A percentile compares a stretch with the other conserved stretches of the same genome.
These are phyloP conservation scores for Amaranthus palmeri DNA, from an alignment of 148 eudicot species.

Conservation along the genomic window DNA sequence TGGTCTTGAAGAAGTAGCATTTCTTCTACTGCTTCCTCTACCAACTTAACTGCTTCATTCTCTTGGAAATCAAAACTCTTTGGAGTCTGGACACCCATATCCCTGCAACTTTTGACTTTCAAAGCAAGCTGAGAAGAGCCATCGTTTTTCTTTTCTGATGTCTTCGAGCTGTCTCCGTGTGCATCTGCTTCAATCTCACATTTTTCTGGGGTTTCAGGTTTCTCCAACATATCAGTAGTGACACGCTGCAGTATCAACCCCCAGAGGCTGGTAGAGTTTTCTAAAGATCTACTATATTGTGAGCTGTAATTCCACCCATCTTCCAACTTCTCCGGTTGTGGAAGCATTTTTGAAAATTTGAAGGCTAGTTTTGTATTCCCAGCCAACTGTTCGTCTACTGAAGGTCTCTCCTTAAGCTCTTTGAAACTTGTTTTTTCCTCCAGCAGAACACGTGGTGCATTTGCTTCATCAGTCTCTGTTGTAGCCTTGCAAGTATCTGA, in stretches of 20 bases:
- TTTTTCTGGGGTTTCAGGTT: slow-evolving; percentile 24
- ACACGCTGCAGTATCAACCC: slow-evolving; percentile 68
- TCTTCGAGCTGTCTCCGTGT: slow-evolving; percentile 12
- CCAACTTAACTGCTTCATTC: slow-evolving; percentile 63
- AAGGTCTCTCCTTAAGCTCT: not conserved
- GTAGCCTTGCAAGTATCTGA: slow-evolving; percentile 16
- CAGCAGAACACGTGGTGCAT: not conserved
- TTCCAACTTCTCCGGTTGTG: slow-evolving; percentile 13
- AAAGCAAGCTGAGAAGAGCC: slow-evolving; percentile 8
- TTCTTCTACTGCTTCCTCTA: slow-evolving; percentile 69
- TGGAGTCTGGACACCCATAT: slow-evolving; percentile 26
- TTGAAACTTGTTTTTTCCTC: not conserved
- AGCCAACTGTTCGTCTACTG: not conserved
- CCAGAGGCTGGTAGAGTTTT: slow-evolving; percentile 58
- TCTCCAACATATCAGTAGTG: slow-evolving; percentile 44
- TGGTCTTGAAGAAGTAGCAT: slow-evolving; percentile 54
- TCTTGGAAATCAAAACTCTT: slow-evolving; percentile 35
- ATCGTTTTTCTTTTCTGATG: slow-evolving; percentile 10
- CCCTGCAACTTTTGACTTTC: slow-evolving; percentile 18
- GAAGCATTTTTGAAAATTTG: slow-evolving; percentile 1
- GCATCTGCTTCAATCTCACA: slow-evolving; percentile 23
- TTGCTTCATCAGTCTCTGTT: not conserved
- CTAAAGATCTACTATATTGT: slow-evolving; percentile 16
- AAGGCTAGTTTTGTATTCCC: not conserved
- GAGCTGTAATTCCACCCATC: slow-evolving; percentile 11